These are phyloP conservation scores for Pueraria montana DNA, from an alignment of 306 rosid genomes.

Conservation along the genomic window DNA sequence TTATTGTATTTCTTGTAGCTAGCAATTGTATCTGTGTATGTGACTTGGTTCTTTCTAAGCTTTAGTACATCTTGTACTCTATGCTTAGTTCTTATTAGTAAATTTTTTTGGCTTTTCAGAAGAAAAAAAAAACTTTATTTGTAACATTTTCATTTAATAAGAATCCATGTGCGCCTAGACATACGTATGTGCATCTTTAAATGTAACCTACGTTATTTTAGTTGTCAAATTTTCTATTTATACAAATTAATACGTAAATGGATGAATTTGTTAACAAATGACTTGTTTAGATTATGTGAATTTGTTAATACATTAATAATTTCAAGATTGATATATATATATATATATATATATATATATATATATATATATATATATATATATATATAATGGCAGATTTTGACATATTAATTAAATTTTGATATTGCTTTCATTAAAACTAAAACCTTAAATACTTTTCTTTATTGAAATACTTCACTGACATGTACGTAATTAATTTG, in stretches of 20 bases:
- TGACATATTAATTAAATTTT: not conserved
- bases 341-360: not conserved
- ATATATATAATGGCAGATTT: no score
- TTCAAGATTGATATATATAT: no score
- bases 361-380: not conserved
- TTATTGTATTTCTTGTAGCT: no score
- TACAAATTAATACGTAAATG: not conserved
- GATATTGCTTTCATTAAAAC: not conserved
- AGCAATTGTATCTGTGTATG: no score
- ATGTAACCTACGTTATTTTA: not conserved
- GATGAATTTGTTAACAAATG: not conserved
- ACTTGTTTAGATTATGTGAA: not conserved
- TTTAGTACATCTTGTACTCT: no score
- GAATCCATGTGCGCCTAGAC: not conserved
- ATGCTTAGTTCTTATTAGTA: no score
- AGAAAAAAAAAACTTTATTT: no score
- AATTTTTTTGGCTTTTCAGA: no score
- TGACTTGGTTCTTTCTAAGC: no score
- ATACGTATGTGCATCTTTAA: no score
- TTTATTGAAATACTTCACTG: slow-evolving; percentile 1
- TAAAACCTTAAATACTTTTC: not conserved
- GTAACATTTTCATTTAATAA: not conserved
- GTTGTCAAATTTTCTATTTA: not conserved
- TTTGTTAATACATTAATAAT: not conserved
- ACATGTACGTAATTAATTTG: not conserved